Percentiles rank a stretch among this genome's conserved stretches.
Evolutionary conservation across 2,329 filamentous ascomycete species (phyloP).

Genomic region (Neonectria punicea): DNA sequence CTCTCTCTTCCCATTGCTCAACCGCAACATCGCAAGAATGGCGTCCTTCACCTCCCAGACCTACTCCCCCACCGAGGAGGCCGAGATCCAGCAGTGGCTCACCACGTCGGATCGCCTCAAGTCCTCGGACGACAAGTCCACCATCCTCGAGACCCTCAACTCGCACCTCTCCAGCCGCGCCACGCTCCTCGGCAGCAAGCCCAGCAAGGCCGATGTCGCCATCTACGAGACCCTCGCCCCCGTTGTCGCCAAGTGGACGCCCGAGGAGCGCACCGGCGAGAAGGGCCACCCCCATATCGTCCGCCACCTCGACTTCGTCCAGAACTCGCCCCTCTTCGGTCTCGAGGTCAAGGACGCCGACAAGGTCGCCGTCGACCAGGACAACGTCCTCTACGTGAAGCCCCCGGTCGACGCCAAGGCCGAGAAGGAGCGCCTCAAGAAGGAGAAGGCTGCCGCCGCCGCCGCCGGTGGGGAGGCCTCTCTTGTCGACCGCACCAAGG

Average conservation of each 20-base stretch:
- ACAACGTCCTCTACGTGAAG: conserved; percentile 87
- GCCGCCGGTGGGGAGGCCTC: conserved; percentile 61
- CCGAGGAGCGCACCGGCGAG: conserved; percentile 90
- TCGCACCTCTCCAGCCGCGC: conserved; percentile 87
- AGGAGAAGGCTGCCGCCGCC: conserved; percentile 83
- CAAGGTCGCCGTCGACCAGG: conserved; percentile 81
- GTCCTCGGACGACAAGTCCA: conserved; percentile 66
- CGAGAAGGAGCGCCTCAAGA: conserved; percentile 96
- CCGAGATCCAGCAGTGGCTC: conserved; percentile 91
- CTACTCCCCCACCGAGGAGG: conserved; percentile 82
- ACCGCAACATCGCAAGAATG: conserved; percentile 63
- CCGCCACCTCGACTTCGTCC: conserved; percentile 91
- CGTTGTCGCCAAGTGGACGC: conserved; percentile 79
- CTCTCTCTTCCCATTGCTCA: conserved; percentile 50
- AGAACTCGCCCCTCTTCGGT: conserved; percentile 82
- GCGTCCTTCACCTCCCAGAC: conserved; percentile 72
- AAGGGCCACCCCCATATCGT: conserved; percentile 91
- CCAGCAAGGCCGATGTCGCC: conserved; percentile 86
- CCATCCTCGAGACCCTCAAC: conserved; percentile 84
- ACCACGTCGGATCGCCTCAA: conserved; percentile 77
- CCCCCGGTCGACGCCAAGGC: conserved; percentile 91
- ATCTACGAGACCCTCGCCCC: conserved; percentile 84
- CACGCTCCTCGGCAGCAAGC: conserved; percentile 89
- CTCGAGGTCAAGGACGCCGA: conserved; percentile 76
- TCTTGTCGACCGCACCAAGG: conserved; percentile 70